Evolutionary conservation across 257 asterid genomes (phyloP).

Genomic region (Nicotiana attenuata): DNA sequence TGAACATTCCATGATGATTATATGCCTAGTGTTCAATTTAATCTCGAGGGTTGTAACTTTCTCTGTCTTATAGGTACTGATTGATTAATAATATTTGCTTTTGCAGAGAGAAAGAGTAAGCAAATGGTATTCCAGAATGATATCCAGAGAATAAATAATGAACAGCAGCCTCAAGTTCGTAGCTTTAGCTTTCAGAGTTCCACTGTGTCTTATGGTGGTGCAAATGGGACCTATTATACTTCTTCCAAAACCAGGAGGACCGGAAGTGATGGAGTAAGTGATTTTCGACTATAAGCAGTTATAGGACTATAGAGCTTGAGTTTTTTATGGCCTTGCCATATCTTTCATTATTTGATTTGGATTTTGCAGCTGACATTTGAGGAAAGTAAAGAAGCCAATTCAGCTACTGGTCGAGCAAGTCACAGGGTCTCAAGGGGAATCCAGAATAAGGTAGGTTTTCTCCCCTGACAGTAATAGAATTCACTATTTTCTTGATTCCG

Average conservation of each 20-base stretch:
- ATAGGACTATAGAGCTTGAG: not conserved
- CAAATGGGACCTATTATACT: slow-evolving; percentile 70
- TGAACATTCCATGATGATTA: slow-evolving; percentile 13
- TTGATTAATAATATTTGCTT: not conserved
- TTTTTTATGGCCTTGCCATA: not conserved
- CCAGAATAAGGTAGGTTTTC: slow-evolving; percentile 54
- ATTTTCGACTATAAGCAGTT: not conserved
- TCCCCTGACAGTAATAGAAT: not conserved
- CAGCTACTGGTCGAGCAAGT: slow-evolving; percentile 73
- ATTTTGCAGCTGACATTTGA: slow-evolving; percentile 61
- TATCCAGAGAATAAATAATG: slow-evolving; percentile 24
- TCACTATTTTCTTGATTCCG: not conserved
- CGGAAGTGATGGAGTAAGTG: slow-evolving; percentile 86
- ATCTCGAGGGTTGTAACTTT: not conserved
- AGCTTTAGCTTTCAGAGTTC: slow-evolving; percentile 79
- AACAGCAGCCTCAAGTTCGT: slow-evolving; percentile 48
- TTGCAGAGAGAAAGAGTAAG: slow-evolving; percentile 54
- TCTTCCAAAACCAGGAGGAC: slow-evolving; percentile 68
- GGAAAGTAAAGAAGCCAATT: slow-evolving; percentile 84
- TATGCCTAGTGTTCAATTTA: not conserved
- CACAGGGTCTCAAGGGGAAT: slow-evolving; percentile 74
- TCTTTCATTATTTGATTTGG: slow-evolving; percentile 12
- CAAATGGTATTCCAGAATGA: slow-evolving; percentile 36
- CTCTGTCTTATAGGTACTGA: not conserved
- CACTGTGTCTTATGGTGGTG: slow-evolving; percentile 73